Evolutionary conservation across 2,329 filamentous ascomycete species (phyloP).

Genomic region (Alternaria solani): DNA sequence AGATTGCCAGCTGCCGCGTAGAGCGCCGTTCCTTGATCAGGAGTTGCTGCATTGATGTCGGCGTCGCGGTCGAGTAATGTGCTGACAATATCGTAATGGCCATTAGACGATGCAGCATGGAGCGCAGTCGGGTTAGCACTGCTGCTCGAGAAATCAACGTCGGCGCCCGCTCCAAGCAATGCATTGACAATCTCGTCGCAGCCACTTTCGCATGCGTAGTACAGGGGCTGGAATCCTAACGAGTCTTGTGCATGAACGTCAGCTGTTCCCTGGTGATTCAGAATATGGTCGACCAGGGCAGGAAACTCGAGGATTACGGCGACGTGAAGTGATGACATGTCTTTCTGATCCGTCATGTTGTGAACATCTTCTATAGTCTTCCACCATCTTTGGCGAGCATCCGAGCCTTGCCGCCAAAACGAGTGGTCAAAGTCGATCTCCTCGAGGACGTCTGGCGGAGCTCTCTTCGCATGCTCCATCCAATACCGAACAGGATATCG

Average conservation of each 20-base stretch:
- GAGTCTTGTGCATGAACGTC: constrained; percentile 30
- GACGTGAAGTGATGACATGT: constrained; percentile 29
- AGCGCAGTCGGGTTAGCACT: constrained; percentile 22
- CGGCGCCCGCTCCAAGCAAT: constrained; percentile 25
- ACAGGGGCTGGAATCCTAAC: constrained; percentile 29
- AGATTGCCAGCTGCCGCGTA: constrained; percentile 24
- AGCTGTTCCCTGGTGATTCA: constrained; percentile 16
- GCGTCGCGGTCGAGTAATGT: constrained; percentile 26
- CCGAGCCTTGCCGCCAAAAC: constrained; percentile 28
- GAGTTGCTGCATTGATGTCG: constrained; percentile 19
- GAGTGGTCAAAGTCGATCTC: constrained; percentile 26
- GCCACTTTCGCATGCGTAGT: constrained; percentile 28
- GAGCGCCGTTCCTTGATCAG: constrained; percentile 24
- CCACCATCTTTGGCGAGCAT: constrained; percentile 30
- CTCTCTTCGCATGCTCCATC: constrained; percentile 33
- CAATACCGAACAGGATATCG: constrained; percentile 34
- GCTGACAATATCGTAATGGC: constrained; percentile 24
- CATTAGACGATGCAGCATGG: constrained; percentile 23
- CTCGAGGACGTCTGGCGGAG: constrained; percentile 29
- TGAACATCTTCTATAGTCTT: constrained; percentile 22
- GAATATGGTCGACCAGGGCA: constrained; percentile 27
- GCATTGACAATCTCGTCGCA: constrained; percentile 27
- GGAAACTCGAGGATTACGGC: constrained; percentile 27
- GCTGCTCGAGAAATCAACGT: constrained; percentile 18
- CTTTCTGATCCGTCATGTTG: constrained; percentile 12